Evolutionary conservation across 2,329 filamentous ascomycete species (phyloP).

Genomic region (Aquanectria penicillioides): DNA sequence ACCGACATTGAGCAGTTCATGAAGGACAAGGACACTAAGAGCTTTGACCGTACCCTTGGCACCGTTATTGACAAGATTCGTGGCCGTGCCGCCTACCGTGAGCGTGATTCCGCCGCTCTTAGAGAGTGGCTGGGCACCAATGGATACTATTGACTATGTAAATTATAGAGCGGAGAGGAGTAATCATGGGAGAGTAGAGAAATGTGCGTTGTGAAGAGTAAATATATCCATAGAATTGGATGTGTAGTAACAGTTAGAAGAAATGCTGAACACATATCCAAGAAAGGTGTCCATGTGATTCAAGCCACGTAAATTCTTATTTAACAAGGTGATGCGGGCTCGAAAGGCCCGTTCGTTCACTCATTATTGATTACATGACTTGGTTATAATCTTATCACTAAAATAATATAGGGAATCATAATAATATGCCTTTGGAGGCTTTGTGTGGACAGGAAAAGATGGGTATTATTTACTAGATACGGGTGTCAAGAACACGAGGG

Average conservation of each 20-base stretch:
- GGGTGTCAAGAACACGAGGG: too few relatives aligned
- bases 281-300: too few relatives aligned
- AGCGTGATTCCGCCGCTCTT: slow-evolving; percentile 77
- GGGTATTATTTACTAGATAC: too few relatives aligned
- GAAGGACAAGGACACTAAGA: slow-evolving; percentile 82
- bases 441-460: too few relatives aligned
- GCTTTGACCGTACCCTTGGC: slow-evolving; percentile 85
- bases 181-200: neutral
- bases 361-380: too few relatives aligned
- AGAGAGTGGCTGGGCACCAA: slow-evolving; percentile 80
- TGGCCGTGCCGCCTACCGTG: slow-evolving; percentile 83
- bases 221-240: neutral
- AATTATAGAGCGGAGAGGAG: slow-evolving; percentile 31
- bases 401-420: too few relatives aligned
- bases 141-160: slow-evolving; percentile 53
- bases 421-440: too few relatives aligned
- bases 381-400: too few relatives aligned
- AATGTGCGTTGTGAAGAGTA: neutral
- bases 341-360: too few relatives aligned
- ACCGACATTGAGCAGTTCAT: slow-evolving; percentile 89
- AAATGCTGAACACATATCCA: too few relatives aligned
- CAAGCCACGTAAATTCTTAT: too few relatives aligned
- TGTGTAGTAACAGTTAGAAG: slow-evolving; percentile 19
- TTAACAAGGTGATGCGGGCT: too few relatives aligned
- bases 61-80: slow-evolving; percentile 88